These are phyloP conservation scores for Solanum ossicruentum DNA, from an alignment of 257 asterid species.

Conservation along the genomic window DNA sequence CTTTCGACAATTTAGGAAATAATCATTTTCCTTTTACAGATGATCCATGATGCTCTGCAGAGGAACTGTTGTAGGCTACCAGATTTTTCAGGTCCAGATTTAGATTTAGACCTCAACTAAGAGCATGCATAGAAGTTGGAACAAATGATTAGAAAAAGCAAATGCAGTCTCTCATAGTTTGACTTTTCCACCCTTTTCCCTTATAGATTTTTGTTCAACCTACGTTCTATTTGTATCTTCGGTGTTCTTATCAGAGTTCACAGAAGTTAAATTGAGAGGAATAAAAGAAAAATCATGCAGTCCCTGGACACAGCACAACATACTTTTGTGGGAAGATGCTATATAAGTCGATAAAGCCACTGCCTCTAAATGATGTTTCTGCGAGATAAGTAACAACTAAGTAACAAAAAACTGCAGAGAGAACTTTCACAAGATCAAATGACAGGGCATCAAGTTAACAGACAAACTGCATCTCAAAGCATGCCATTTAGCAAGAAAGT, in stretches of 20 bases:
- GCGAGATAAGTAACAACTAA: background rate
- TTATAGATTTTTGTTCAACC: background rate
- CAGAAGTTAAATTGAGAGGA: background rate
- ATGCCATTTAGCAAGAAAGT: background rate
- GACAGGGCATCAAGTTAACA: background rate
- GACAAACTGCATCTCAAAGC: background rate
- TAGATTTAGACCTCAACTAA: background rate
- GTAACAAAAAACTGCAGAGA: background rate
- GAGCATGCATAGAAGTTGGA: background rate
- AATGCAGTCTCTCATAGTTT: background rate
- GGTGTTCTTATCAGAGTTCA: background rate
- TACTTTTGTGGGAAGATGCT: background rate
- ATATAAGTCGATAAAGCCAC: background rate
- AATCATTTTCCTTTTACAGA: background rate
- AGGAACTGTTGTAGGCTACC: background rate
- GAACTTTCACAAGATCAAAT: background rate
- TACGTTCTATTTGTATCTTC: background rate
- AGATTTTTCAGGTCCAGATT: background rate
- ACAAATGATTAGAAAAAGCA: background rate
- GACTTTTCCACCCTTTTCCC: background rate
- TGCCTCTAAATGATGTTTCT: background rate
- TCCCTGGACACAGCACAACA: background rate
- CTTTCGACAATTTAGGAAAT: background rate
- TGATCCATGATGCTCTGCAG: background rate
- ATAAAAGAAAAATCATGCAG: background rate